Evolutionary conservation across 2,329 filamentous ascomycete species (phyloP).

Genomic region (Albophoma yamanashiensis): DNA sequence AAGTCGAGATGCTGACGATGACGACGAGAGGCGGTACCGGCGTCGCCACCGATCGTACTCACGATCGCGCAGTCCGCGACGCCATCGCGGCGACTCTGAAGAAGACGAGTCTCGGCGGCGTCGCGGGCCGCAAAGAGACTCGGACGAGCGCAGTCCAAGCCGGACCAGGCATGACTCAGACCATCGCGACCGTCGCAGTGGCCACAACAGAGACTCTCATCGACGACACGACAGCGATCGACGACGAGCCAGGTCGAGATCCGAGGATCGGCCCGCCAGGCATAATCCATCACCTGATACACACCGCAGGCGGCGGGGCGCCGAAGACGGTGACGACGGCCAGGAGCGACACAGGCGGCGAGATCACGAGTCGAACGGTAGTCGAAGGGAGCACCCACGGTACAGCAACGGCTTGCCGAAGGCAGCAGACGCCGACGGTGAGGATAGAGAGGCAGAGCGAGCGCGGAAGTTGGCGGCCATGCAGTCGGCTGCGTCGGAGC

Average conservation of each 20-base stretch:
- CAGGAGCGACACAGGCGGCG: background rate
- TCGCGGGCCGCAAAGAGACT: conserved; percentile 13
- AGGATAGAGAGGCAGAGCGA: conserved; percentile 41
- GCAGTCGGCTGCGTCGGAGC: conserved; percentile 57
- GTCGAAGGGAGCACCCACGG: background rate
- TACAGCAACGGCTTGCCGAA: conserved; percentile 2
- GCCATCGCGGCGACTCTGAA: conserved; percentile 14
- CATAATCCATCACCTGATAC: background rate
- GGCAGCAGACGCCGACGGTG: conserved; percentile 9
- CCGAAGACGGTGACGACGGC: background rate
- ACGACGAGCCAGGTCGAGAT: conserved; percentile 4
- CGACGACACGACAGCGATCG: conserved; percentile 18
- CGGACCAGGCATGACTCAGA: conserved; percentile 9
- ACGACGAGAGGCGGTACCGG: conserved; percentile 12
- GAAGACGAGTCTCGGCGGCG: conserved; percentile 2
- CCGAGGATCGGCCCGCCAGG: conserved; percentile 8
- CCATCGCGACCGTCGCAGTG: conserved; percentile 8
- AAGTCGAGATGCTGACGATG: conserved; percentile 1
- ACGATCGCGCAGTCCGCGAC: conserved; percentile 30
- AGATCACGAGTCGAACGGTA: background rate
- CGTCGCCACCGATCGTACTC: conserved; percentile 31
- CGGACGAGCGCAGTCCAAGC: conserved; percentile 10
- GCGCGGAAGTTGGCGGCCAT: conserved; percentile 61
- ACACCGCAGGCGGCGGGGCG: background rate
- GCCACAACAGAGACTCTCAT: conserved; percentile 5